A percentile compares a stretch with the other conserved stretches of the same genome.
Conservation (phyloP, 2,329 filamentous ascomycete species). For the Botrytis tulipae region DNA sequence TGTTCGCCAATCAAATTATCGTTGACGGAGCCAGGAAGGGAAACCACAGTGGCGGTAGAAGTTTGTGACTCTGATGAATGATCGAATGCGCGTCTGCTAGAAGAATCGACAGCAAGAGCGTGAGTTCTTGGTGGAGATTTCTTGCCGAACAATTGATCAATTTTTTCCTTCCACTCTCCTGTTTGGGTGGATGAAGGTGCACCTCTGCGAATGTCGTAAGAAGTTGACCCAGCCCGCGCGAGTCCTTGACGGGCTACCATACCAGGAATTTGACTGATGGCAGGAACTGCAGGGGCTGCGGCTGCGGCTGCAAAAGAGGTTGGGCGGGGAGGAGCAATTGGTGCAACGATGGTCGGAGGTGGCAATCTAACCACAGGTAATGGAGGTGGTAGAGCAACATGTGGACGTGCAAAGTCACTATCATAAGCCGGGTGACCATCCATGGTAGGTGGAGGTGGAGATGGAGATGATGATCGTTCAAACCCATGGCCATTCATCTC, state of each 20-base stretch:
- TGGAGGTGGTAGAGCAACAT: slow-evolving; percentile 67
- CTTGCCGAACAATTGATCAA: slow-evolving; percentile 72
- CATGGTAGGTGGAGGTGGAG: slow-evolving; percentile 70
- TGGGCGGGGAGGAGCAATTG: slow-evolving; percentile 46
- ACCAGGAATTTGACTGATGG: slow-evolving; percentile 23
- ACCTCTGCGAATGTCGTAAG: slow-evolving; percentile 42
- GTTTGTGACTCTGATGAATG: slow-evolving; percentile 46
- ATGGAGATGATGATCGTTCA: slow-evolving; percentile 52
- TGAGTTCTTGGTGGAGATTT: slow-evolving; percentile 55
- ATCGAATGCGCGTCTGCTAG: slow-evolving; percentile 65
- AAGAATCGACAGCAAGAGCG: slow-evolving; percentile 62
- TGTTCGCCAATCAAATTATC: slow-evolving; percentile 41
- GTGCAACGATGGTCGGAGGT: slow-evolving; percentile 43
- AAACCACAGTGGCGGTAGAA: slow-evolving; percentile 70
- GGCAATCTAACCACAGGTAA: slow-evolving; percentile 80
- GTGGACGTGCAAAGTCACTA: slow-evolving; percentile 62
- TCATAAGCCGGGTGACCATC: slow-evolving; percentile 71
- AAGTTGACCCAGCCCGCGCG: slow-evolving; percentile 42
- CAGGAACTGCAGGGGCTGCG: slow-evolving; percentile 34
- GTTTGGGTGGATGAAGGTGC: slow-evolving; percentile 32
- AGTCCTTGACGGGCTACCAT: slow-evolving; percentile 38
- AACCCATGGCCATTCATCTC: slow-evolving; percentile 36
- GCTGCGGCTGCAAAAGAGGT: slow-evolving; percentile 46
- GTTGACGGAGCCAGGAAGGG: slow-evolving; percentile 50
- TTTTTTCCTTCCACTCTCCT: slow-evolving; percentile 73